phyloP scores from a whole-genome alignment of 2,329 filamentous ascomycete species.

The Verticillium zaregamsianum region DNA sequence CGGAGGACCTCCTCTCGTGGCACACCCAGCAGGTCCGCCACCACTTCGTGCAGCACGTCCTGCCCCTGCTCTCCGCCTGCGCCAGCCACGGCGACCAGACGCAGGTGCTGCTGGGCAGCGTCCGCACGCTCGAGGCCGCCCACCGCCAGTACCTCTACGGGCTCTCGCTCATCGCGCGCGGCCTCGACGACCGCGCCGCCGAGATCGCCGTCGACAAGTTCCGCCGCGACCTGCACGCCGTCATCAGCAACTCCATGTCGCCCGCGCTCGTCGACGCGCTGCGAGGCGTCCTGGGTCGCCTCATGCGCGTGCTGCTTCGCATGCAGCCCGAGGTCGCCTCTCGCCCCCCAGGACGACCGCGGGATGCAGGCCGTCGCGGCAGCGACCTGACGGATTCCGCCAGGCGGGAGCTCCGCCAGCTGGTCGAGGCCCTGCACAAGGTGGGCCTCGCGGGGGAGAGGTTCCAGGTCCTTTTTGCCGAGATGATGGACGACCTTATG shows the following conservation, averaged over 20 bases:
- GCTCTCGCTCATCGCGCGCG: constrained; percentile 46
- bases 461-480: constrained; percentile 68
- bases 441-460: constrained; percentile 66
- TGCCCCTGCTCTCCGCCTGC: constrained; percentile 50
- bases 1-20: constrained; percentile 56
- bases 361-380: constrained; percentile 13
- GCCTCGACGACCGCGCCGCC: constrained; percentile 33
- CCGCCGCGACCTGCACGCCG: constrained; percentile 56
- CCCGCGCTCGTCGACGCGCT: constrained; percentile 50
- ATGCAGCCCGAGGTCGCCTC: constrained; percentile 15
- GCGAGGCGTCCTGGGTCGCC: constrained; percentile 46
- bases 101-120: constrained; percentile 46
- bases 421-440: constrained; percentile 56
- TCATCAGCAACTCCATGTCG: constrained; percentile 60
- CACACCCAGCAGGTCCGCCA: constrained; percentile 56
- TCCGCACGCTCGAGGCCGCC: constrained; percentile 56
- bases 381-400: constrained; percentile 30
- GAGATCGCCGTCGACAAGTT: constrained; percentile 45
- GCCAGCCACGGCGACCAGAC: constrained; percentile 34
- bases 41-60: constrained; percentile 57
- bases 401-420: constrained; percentile 45
- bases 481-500: constrained; percentile 65
- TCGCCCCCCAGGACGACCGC: constrained; percentile 6
- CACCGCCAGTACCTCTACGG: constrained; percentile 54
- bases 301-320: constrained; percentile 39